These are phyloP conservation scores for Pyracantha coccinea DNA, from an alignment of 331 rosid genomes.

Conservation along the genomic window DNA sequence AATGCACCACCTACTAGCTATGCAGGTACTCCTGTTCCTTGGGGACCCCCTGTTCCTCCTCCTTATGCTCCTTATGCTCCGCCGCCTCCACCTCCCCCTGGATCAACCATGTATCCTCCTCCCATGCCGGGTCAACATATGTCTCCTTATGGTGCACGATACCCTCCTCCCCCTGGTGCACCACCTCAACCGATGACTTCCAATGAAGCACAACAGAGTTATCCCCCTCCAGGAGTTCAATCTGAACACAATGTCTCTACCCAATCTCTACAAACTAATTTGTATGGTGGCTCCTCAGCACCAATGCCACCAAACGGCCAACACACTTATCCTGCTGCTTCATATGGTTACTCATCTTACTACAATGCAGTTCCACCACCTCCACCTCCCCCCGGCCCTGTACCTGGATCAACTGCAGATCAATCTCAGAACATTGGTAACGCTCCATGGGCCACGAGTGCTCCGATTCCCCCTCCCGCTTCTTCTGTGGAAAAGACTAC, in stretches of 20 bases:
- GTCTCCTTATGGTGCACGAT: slow-evolving; percentile 72
- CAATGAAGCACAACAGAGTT: slow-evolving; percentile 65
- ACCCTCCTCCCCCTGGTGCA: slow-evolving; percentile 92
- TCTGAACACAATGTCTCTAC: slow-evolving; percentile 49
- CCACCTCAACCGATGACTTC: slow-evolving; percentile 56
- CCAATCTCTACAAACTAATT: slow-evolving; percentile 41
- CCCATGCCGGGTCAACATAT: slow-evolving; percentile 66
- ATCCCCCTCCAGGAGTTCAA: slow-evolving; percentile 92
- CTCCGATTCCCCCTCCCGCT: slow-evolving; percentile 47
- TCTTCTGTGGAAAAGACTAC: slow-evolving; percentile 53
- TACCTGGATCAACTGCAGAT: slow-evolving; percentile 42
- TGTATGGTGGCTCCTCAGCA: slow-evolving; percentile 46
- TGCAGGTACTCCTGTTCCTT: slow-evolving; percentile 64
- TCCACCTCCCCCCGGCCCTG: slow-evolving; percentile 45
- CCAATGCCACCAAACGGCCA: slow-evolving; percentile 62
- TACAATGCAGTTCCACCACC: slow-evolving; percentile 77
- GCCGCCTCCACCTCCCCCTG: slow-evolving; percentile 68
- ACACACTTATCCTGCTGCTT: slow-evolving; percentile 59
- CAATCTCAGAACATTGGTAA: slow-evolving; percentile 57
- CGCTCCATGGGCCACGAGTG: slow-evolving; percentile 69
- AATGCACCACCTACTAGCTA: slow-evolving; percentile 65
- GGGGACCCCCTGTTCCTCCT: slow-evolving; percentile 93
- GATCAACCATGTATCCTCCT: slow-evolving; percentile 69
- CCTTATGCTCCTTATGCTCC: slow-evolving; percentile 74
- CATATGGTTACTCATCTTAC: slow-evolving; percentile 75